Evolutionary conservation across 2,329 filamentous ascomycete species (phyloP), one percentile per base, ranked within the genome.

Genomic region (Arthrobotrys entomopaga): DNA sequence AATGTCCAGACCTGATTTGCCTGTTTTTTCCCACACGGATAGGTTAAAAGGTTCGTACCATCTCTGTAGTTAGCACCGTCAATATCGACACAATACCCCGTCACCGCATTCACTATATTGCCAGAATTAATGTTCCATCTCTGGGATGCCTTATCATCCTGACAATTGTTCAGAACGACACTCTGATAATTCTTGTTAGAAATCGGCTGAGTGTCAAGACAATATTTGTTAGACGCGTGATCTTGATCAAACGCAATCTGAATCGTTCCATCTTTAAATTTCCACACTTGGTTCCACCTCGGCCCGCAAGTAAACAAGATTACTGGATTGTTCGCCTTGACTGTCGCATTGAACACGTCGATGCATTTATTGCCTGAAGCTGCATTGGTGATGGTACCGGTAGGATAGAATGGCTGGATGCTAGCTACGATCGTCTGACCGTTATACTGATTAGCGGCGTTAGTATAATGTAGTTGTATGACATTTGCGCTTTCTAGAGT

Each of bases 261-360:
- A 16, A 75, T 75, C 8, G 58, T 43, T 8, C 54, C 65, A 1
- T 75, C 24, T 29, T 60, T 70, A 29, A 75, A 70, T 26, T 75
- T 75, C 71, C 71, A 75, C 10, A 75, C 56, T 20, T 75, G 71
- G 26, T 75, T 75, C 71, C 71, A 75, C 15, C 49, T 64, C 15
- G 71, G 64, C 3, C 64, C 71, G 40, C 71, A 75, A 3, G 24
- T 60, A 26, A 59, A 75, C 3, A 75, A 46, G 20, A 75, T 65
- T 2, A 70, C 61, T 0, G 65, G 65, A 38, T 59, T 75, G 19
- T 70, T 58, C 19, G 49, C 20, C 19, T 24, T 22, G 13, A 70
- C 53, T n/a, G 65, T 52, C 20, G 43, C 71, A 3, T 65, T 65
- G 22, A 53, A 75, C 0, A 75, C 64, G 42, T 75, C 71, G 10